phyloP scores from a whole-genome alignment of 1,284 basidiomycete species.

The Austroboletus novae-zelandiae region DNA sequence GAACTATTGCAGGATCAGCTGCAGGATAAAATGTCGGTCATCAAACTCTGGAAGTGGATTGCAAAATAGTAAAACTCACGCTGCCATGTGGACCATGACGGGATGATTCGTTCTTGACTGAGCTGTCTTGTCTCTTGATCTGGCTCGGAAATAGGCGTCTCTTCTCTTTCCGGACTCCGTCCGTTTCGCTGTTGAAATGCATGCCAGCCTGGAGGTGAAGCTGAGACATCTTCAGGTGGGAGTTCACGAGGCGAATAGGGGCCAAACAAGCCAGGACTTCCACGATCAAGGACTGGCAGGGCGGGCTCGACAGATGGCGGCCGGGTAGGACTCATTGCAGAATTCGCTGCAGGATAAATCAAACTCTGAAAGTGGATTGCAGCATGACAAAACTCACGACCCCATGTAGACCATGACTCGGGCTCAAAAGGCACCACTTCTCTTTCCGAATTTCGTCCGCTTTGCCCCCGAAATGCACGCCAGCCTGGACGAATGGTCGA shows the following conservation, averaged over 20 bases:
- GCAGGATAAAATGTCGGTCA: background rate
- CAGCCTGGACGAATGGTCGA: constrained; percentile 50
- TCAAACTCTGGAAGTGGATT: constrained; percentile 26
- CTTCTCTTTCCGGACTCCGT: constrained; percentile 41
- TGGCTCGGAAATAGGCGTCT: constrained; percentile 27
- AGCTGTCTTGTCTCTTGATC: constrained; percentile 36
- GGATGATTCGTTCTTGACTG: constrained; percentile 39
- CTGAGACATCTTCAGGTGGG: constrained; percentile 35
- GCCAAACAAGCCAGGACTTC: background rate
- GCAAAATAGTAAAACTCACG: constrained; percentile 42
- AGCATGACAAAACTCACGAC: constrained; percentile 45
- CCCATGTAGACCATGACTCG: constrained; percentile 61
- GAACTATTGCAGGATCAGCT: background rate
- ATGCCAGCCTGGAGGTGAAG: constrained; percentile 56
- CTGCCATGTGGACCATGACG: constrained; percentile 63
- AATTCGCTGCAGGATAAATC: no score
- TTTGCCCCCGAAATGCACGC: constrained; percentile 47
- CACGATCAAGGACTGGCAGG: background rate
- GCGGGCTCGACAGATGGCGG: no score
- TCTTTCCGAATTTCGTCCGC: constrained; percentile 41
- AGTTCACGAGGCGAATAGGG: no score
- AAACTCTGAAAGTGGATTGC: no score
- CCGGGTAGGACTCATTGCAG: no score
- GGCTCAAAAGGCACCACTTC: constrained; percentile 29
- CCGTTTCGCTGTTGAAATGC: constrained; percentile 41